Evolutionary conservation across 257 asterid genomes (phyloP).

Genomic region (Fraxinus excelsior): DNA sequence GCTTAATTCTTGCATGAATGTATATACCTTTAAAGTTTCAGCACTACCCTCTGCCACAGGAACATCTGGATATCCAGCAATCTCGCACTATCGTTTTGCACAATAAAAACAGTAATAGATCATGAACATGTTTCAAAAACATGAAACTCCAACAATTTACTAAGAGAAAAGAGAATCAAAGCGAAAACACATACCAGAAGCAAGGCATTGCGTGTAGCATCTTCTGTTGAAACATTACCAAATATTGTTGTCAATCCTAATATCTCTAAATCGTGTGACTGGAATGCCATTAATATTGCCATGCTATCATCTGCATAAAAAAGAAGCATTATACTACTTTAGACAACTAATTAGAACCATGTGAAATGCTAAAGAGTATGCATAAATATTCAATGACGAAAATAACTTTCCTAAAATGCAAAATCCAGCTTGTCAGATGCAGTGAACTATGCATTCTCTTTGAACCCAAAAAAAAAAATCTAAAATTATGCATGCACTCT

Average conservation of each 20-base stretch:
- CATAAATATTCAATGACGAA: background rate
- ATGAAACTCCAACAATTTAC: background rate
- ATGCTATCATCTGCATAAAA: constrained; percentile 76
- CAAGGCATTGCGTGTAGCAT: constrained; percentile 86
- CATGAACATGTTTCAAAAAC: constrained; percentile 38
- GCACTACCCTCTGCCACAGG: constrained; percentile 93
- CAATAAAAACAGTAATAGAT: constrained; percentile 42
- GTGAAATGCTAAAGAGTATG: background rate
- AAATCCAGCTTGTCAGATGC: background rate
- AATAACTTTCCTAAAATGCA: background rate
- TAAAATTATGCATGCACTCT: background rate
- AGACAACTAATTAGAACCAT: background rate
- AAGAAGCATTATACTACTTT: background rate
- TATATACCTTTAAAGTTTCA: constrained; percentile 79
- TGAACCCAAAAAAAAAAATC: background rate
- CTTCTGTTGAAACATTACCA: constrained; percentile 82
- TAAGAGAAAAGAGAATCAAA: constrained; percentile 16
- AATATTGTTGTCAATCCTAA: constrained; percentile 88
- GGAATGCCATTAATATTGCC: constrained; percentile 95
- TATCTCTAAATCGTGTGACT: constrained; percentile 72
- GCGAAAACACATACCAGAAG: constrained; percentile 64
- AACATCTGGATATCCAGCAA: constrained; percentile 82
- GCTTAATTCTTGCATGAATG: background rate
- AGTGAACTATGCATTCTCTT: background rate
- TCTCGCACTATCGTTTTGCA: constrained; percentile 99